A percentile compares a stretch with the other conserved stretches of the same genome.
phyloP scores from a whole-genome alignment of 257 asterid species.

The Nicotiana noctiflora region DNA sequence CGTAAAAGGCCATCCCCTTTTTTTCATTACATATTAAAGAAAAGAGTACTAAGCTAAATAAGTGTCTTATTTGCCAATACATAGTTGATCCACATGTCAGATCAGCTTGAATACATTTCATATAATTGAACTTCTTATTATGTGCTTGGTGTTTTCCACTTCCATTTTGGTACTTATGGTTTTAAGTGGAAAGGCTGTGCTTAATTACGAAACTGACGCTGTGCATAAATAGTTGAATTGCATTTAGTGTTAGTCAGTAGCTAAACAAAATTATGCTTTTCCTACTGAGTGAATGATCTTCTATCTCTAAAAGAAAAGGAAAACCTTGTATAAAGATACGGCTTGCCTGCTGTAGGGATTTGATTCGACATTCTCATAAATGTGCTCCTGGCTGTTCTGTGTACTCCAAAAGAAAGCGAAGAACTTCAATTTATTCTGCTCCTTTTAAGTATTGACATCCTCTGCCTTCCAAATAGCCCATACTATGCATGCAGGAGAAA shows the following conservation, averaged over 20 bases:
- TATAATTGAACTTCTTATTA: background rate
- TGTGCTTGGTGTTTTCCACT: background rate
- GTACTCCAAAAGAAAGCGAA: background rate
- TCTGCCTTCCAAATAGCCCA: slow-evolving; percentile 1
- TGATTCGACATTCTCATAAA: background rate
- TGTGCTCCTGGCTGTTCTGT: background rate
- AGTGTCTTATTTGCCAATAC: background rate
- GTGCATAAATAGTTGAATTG: background rate
- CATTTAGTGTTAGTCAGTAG: background rate
- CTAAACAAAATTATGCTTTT: background rate
- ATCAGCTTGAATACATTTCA: background rate
- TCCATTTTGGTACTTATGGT: background rate
- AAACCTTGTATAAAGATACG: background rate
- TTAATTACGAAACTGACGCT: background rate
- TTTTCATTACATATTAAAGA: too few species aligned
- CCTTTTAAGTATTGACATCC: background rate
- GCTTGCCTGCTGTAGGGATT: background rate
- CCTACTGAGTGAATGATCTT: background rate
- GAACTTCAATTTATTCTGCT: background rate
- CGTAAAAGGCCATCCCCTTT: background rate
- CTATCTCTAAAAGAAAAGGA: background rate
- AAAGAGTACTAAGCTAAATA: background rate
- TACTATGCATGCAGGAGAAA: background rate
- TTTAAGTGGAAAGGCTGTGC: background rate
- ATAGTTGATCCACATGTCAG: background rate